These are phyloP conservation scores for Aspergillus cavernicola DNA, from an alignment of 495 filamentous ascomycete genomes.

Conservation along the genomic window DNA sequence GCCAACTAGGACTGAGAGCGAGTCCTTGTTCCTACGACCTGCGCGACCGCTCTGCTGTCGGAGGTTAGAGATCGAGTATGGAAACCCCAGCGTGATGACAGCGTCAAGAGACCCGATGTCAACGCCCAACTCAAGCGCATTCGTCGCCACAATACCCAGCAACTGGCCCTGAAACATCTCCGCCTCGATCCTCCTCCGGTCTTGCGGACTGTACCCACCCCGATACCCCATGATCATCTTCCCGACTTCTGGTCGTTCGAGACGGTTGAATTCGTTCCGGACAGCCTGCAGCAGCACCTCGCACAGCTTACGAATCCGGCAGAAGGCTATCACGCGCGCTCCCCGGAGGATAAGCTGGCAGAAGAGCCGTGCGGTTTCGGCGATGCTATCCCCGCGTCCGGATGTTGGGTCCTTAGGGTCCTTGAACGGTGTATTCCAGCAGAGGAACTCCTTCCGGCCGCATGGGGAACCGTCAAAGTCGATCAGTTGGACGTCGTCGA, in stretches of 20 bases:
- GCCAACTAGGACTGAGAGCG: conserved; percentile 85
- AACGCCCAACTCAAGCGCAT: conserved; percentile 86
- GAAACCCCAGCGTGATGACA: conserved; percentile 90
- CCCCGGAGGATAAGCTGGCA: conserved; percentile 86
- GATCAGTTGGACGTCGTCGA: conserved; percentile 69
- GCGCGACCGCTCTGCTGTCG: conserved; percentile 94
- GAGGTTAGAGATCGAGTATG: conserved; percentile 90
- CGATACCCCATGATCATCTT: conserved; percentile 90
- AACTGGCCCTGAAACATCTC: conserved; percentile 98
- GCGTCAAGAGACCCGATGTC: conserved; percentile 96
- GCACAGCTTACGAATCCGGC: conserved; percentile 79
- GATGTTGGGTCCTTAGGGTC: conserved; percentile 83
- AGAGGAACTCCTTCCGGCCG: conserved; percentile 91
- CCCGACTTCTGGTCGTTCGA: conserved; percentile 71
- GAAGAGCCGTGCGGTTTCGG: conserved; percentile 84
- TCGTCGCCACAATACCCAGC: conserved; percentile 91
- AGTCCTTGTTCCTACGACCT: conserved; percentile 90
- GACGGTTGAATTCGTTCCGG: conserved; percentile 64
- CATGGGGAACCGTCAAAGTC: conserved; percentile 94
- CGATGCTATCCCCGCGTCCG: conserved; percentile 76
- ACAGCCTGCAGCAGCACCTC: conserved; percentile 81
- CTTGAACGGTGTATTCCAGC: conserved; percentile 97
- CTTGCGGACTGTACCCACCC: conserved; percentile 93
- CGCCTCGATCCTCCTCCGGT: conserved; percentile 81
- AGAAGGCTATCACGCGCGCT: conserved; percentile 92